Evolutionary conservation across 495 filamentous ascomycete genomes (phyloP).

Genomic region (Trichoderma erinaceum): DNA sequence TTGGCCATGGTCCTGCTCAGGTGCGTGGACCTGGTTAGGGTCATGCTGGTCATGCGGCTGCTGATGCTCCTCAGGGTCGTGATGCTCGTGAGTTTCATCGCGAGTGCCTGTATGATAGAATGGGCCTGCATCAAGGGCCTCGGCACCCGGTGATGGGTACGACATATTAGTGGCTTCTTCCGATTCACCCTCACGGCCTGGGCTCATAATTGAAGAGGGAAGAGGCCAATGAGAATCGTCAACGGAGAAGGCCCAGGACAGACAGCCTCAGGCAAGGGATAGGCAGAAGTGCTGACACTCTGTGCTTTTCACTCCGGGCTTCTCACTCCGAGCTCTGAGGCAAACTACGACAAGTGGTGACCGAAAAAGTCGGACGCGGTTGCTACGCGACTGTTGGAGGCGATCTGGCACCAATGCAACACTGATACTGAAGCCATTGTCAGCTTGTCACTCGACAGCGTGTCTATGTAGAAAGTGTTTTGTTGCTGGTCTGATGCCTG

Average conservation of each 20-base stretch:
- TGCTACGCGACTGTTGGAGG: constrained; percentile 3
- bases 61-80: constrained; percentile 13
- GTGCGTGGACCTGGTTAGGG: constrained; percentile 16
- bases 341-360: not conserved
- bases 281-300: not conserved
- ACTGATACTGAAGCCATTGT: constrained; percentile 5
- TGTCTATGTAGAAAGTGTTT: not conserved
- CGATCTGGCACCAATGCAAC: constrained; percentile 1
- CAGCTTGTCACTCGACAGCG: constrained; percentile 11
- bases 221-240: not conserved
- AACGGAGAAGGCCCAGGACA: not conserved
- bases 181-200: not conserved
- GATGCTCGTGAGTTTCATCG: constrained; percentile 9
- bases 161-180: constrained; percentile 2
- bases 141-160: constrained; percentile 13
- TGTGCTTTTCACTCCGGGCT: not conserved
- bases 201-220: not conserved
- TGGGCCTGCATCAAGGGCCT: constrained; percentile 13
- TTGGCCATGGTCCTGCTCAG: constrained; percentile 19
- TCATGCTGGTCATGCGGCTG: constrained; percentile 10
- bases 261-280: not conserved
- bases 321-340: not conserved
- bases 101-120: constrained; percentile 13
- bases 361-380: constrained; percentile 1
- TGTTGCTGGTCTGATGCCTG: not conserved